These are phyloP conservation scores for Nannochloropsis granulata DNA, from an alignment of 108 stramenopile species.

Conservation along the genomic window DNA sequence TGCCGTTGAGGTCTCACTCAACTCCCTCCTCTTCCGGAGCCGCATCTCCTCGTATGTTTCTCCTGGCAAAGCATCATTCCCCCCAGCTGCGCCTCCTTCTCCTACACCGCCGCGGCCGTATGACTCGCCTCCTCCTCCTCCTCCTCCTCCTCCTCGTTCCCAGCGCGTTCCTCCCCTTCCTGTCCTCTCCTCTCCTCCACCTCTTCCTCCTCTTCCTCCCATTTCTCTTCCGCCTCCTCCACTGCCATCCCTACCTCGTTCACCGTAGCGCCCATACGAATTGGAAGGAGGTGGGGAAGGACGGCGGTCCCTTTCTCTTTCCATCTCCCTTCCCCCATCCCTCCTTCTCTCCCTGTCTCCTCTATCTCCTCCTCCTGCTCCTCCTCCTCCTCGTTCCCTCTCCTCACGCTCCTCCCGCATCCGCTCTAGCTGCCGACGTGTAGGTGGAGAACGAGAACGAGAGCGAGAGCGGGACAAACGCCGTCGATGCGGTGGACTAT, in stretches of 20 bases:
- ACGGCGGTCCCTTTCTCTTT: not conserved
- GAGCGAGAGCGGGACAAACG: not conserved
- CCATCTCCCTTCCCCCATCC: not conserved
- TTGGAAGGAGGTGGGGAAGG: no score
- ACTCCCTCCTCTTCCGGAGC: not conserved
- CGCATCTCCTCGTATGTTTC: not conserved
- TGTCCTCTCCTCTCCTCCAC: not conserved
- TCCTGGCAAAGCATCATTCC: not conserved
- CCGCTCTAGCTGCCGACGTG: not conserved
- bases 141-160: not conserved
- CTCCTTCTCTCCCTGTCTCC: not conserved
- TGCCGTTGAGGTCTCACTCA: not conserved
- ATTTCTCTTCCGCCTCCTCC: no score
- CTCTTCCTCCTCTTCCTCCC: no score
- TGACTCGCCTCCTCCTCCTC: not conserved
- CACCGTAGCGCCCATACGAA: no score
- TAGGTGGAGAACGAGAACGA: not conserved
- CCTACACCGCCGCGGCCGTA: not conserved
- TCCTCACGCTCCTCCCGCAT: not conserved
- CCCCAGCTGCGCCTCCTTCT: not conserved
- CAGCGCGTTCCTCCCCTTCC: not conserved
- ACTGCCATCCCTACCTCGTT: no score
- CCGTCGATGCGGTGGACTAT: not conserved
- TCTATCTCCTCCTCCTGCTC: not conserved
- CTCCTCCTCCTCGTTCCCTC: not conserved